Evolutionary conservation across 148 eudicot species (phyloP).

Genomic region (Rhododendron griersonianum): DNA sequence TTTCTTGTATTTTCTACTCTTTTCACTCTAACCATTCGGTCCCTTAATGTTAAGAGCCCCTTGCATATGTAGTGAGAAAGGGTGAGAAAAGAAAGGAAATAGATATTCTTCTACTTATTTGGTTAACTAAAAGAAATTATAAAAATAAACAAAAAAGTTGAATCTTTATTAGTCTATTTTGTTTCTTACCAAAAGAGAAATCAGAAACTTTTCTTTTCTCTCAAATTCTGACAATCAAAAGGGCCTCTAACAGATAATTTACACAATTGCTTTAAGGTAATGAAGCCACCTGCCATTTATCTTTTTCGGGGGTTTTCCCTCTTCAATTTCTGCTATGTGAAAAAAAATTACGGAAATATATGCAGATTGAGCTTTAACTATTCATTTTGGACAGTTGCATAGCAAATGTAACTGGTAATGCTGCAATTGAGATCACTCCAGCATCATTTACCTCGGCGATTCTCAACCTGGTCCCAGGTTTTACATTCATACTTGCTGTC

Average conservation of each 20-base stretch:
- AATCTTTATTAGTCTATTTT: not conserved
- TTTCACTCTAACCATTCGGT: no score
- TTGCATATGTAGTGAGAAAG: not conserved
- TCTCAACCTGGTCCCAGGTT: slow-evolving; percentile 79
- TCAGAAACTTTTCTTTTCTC: not conserved
- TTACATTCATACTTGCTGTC: slow-evolving; percentile 71
- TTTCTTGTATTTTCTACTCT: no score
- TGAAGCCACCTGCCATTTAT: not conserved
- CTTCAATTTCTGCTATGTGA: not conserved
- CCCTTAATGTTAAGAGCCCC: not conserved
- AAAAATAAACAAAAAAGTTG: not conserved
- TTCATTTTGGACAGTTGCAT: slow-evolving; percentile 37
- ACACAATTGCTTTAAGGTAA: not conserved
- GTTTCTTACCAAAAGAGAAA: not conserved
- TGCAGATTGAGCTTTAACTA: not conserved
- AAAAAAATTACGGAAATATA: not conserved
- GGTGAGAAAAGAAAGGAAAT: not conserved
- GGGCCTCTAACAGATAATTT: not conserved
- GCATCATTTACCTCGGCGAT: slow-evolving; percentile 67
- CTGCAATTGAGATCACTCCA: slow-evolving; percentile 56
- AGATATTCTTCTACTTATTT: not conserved
- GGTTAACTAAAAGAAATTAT: not conserved
- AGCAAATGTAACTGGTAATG: slow-evolving; percentile 70
- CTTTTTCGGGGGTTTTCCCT: not conserved
- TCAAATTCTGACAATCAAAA: not conserved